These are phyloP conservation scores for Macroventuria anomochaeta DNA, from an alignment of 2,329 filamentous ascomycete genomes.

Conservation along the genomic window DNA sequence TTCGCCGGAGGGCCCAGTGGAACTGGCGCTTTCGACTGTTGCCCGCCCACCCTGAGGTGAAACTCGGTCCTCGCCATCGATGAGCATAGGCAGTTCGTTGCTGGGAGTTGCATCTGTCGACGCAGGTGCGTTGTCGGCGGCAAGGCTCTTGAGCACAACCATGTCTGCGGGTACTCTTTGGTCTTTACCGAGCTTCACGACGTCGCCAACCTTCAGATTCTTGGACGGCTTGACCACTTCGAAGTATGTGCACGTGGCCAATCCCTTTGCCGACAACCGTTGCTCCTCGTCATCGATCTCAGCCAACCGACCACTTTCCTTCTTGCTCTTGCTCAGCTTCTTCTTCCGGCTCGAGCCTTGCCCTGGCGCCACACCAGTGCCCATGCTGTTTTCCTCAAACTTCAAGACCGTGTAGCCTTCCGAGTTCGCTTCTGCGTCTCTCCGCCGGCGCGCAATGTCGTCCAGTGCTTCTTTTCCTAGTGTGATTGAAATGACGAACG, in stretches of 20 bases:
- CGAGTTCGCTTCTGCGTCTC: constrained; percentile 93
- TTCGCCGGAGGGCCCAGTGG: constrained; percentile 68
- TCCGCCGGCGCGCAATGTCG: constrained; percentile 82
- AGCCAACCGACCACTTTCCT: constrained; percentile 58
- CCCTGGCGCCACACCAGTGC: constrained; percentile 43
- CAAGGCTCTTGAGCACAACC: constrained; percentile 83
- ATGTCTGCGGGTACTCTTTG: constrained; percentile 95
- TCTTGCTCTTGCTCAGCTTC: constrained; percentile 43
- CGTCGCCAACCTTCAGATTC: constrained; percentile 91
- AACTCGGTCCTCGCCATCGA: constrained; percentile 23
- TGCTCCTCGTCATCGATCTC: constrained; percentile 76
- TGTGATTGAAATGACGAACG: constrained; percentile 89
- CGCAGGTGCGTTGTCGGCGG: constrained; percentile 37
- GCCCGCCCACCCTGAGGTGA: constrained; percentile 21
- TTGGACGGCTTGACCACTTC: constrained; percentile 82
- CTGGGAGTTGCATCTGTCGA: constrained; percentile 4
- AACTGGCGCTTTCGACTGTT: constrained; percentile 25
- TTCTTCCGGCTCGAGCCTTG: constrained; percentile 38
- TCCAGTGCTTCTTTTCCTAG: constrained; percentile 95
- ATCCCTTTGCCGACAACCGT: constrained; percentile 39
- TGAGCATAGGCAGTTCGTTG: constrained; percentile 22
- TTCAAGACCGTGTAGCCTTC: constrained; percentile 82
- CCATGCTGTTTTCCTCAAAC: constrained; percentile 65
- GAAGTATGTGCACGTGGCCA: constrained; percentile 59
- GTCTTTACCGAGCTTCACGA: constrained; percentile 90